Evolutionary conservation across 2,329 filamentous ascomycete species (phyloP).

Genomic region (Nothomitra cinnamomea): DNA sequence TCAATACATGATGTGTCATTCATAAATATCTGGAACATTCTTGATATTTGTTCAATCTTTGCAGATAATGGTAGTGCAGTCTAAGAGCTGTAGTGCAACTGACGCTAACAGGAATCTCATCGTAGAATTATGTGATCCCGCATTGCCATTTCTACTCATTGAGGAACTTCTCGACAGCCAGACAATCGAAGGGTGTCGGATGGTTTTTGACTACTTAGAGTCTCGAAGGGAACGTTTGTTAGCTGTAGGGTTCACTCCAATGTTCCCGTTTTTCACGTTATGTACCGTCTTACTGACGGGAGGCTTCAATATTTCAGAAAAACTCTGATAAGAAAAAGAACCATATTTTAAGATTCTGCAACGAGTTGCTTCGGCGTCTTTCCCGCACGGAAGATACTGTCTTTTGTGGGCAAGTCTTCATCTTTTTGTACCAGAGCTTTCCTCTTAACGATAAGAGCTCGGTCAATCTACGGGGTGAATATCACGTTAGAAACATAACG

Average conservation of each 20-base stretch:
- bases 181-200: constrained; percentile 78
- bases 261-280: constrained; percentile 1
- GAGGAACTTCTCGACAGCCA: constrained; percentile 95
- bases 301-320: constrained; percentile 21
- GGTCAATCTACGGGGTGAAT: constrained; percentile 90
- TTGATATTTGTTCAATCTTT: constrained; percentile 79
- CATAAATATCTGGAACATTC: constrained; percentile 76
- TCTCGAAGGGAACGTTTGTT: constrained; percentile 81
- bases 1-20: constrained; percentile 64
- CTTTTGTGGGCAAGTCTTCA: constrained; percentile 94
- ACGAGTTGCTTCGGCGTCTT: constrained; percentile 79
- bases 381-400: constrained; percentile 95
- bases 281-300: no score
- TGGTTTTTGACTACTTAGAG: constrained; percentile 87
- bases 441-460: constrained; percentile 93
- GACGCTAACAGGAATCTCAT: not conserved
- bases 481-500: constrained; percentile 88
- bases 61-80: constrained; percentile 57
- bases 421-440: constrained; percentile 97
- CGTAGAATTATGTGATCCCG: constrained; percentile 48
- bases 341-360: constrained; percentile 83
- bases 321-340: constrained; percentile 72
- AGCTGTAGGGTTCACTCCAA: constrained; percentile 33
- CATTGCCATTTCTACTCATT: constrained; percentile 73
- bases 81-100: not conserved